A percentile compares a stretch with the other conserved stretches of the same genome.
phyloP scores from a whole-genome alignment of 2,329 filamentous ascomycete genomes.

The Whalleya microplaca region DNA sequence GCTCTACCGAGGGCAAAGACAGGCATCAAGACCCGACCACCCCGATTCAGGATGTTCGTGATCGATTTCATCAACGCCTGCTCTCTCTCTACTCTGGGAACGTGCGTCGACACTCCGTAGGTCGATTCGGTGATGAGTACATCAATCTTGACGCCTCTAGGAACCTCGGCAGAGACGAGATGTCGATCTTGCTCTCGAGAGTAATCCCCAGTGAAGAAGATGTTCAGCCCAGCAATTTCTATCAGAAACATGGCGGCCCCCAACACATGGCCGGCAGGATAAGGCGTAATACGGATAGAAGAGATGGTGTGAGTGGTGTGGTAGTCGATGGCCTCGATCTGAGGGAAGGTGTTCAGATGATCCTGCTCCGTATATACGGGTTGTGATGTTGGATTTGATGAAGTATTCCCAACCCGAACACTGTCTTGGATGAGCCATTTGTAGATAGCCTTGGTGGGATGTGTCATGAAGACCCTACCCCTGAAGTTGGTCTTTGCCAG shows the following conservation, averaged over 20 bases:
- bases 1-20: slow-evolving; percentile 94
- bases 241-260: slow-evolving; percentile 98
- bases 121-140: slow-evolving; percentile 97
- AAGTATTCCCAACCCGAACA: slow-evolving; percentile 80
- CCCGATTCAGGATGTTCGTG: slow-evolving; percentile 86
- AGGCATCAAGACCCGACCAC: slow-evolving; percentile 89
- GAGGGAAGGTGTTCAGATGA: slow-evolving; percentile 87
- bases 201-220: slow-evolving; percentile 97
- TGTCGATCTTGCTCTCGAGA: slow-evolving; percentile 94
- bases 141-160: slow-evolving; percentile 87
- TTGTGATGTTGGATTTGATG: slow-evolving; percentile 66
- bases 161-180: slow-evolving; percentile 90
- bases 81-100: slow-evolving; percentile 88
- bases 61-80: slow-evolving; percentile 95
- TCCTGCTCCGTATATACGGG: slow-evolving; percentile 94
- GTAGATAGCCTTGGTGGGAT: slow-evolving; percentile 99
- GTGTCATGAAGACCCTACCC: slow-evolving; percentile 97
- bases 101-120: slow-evolving; percentile 92
- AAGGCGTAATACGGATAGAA: slow-evolving; percentile 94
- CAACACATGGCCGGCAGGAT: slow-evolving; percentile 95
- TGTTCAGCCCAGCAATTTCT: slow-evolving; percentile 94
- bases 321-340: slow-evolving; percentile 97
- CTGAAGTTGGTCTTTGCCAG: slow-evolving; percentile 97
- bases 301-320: slow-evolving; percentile 97
- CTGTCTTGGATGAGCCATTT: slow-evolving; percentile 99